Evolutionary conservation across 495 filamentous ascomycete genomes (phyloP), one percentile per base, ranked within the genome.

Genomic region (Aspergillus asperescens): DNA sequence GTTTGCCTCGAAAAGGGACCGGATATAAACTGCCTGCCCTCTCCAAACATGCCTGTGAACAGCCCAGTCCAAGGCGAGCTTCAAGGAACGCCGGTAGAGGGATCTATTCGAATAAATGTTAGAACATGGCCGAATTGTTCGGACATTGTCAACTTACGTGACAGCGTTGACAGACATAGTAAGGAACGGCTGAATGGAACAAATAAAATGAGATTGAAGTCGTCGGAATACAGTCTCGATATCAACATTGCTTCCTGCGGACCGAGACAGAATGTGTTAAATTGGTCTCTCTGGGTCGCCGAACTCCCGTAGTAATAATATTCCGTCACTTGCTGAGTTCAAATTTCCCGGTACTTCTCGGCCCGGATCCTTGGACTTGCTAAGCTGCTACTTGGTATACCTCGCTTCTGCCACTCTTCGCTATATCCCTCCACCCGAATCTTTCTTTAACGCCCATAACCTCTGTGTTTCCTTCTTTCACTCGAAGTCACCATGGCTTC

Each of bases 1-100:
- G 71, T 99, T 97, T 37, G 89, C 88, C 60, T 99, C 93, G 64
- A 99, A 99, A 9, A 97, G 77, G 15, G 88, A 89, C 58, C 93
- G 85, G 56, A 99, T 93, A 65, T 99, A 97, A 55, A 96, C 73
- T 15, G 94, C 93, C 67, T 96, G 92, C 48, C 90, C 88, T 55
- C 94, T 83, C 91, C 94, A 99, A 56, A 96, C 69, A 56, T 85
- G 79, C 50, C 94, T 82, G 59, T 96, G 87, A 53, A 96, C 87
- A 50, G 87, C 77, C 94, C 93, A 99, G 75, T 94, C 89, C 57
- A 96, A 87, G 13, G 93, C 79, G 52, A 94, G 82, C 79, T 95
- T 97, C 62, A 97, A 72, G 16, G 87, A 89, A 52, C 90, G 89
- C 56, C 93, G 85, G 70, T 99, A 97, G 37, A 99, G 85, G 28